Percentiles rank a stretch among this genome's conserved stretches.
Conservation (phyloP, 305 asterid species). For the Fraxinus nigra region DNA sequence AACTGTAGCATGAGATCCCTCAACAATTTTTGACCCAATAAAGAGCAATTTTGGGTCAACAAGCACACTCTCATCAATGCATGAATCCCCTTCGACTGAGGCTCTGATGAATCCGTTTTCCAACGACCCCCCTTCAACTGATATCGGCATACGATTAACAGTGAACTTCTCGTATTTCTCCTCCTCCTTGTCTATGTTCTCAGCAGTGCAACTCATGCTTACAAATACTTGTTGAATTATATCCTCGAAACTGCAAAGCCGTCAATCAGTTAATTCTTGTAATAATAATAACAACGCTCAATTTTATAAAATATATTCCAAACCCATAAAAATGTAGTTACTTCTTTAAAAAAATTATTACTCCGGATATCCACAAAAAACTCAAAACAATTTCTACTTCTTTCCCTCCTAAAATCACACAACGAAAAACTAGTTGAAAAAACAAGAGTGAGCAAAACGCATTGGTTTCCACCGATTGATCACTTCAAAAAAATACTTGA, state of each 20-base stretch:
- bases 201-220: conserved; percentile 76
- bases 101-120: conserved; percentile 12
- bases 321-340: neutral
- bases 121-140: neutral
- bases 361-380: conserved; percentile 25
- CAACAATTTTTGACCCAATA: conserved; percentile 81
- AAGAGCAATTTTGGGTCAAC: conserved; percentile 78
- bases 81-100: conserved; percentile 52
- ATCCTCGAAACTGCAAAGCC: conserved; percentile 26
- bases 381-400: conserved; percentile 1
- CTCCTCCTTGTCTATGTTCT: conserved; percentile 45
- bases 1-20: conserved; percentile 97
- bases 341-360: neutral
- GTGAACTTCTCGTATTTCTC: conserved; percentile 31
- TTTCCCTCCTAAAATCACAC: neutral
- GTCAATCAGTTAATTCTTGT: neutral
- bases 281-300: neutral
- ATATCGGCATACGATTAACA: neutral
- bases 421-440: conserved; percentile 4
- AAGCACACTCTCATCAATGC: conserved; percentile 71
- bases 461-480: conserved; percentile 1
- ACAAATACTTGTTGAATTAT: conserved; percentile 38
- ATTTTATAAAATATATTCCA: neutral
- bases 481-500: conserved; percentile 18
- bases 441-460: conserved; percentile 17